Percentiles rank a stretch among this genome's conserved stretches.
phyloP scores from a whole-genome alignment of 176 grass and related monocot genomes.

The Phoenix roebelenii region DNA sequence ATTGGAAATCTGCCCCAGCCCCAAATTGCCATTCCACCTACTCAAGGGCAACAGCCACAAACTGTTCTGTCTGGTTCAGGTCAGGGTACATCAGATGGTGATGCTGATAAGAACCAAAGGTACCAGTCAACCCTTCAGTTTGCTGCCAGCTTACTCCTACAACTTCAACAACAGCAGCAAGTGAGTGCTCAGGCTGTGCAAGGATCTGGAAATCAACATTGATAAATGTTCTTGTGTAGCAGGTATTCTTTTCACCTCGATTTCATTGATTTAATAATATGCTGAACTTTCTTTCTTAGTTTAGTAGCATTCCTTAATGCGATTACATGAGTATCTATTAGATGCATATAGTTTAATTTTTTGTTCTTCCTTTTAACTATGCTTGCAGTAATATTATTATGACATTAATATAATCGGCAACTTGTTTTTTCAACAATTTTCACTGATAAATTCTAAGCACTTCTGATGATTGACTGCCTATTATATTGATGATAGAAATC shows the following conservation, averaged over 20 bases:
- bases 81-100: conserved; percentile 27
- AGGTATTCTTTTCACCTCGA: conserved; percentile 1
- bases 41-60: conserved; percentile 40
- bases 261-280: too few relatives aligned
- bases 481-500: too few relatives aligned
- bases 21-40: conserved; percentile 20
- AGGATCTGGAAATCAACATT: conserved; percentile 47
- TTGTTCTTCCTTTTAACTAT: too few relatives aligned
- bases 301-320: too few relatives aligned
- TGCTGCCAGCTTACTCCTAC: conserved; percentile 64
- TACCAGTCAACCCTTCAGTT: conserved; percentile 87
- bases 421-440: too few relatives aligned
- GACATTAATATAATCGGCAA: too few relatives aligned
- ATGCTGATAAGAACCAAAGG: conserved; percentile 81
- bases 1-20: conserved; percentile 25
- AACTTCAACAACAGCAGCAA: conserved; percentile 48
- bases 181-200: conserved; percentile 2
- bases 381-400: too few relatives aligned
- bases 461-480: too few relatives aligned
- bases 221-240: conserved; percentile 8
- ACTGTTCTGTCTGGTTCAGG: conserved; percentile 31
- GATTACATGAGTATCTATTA: too few relatives aligned
- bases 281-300: too few relatives aligned
- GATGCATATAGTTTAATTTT: too few relatives aligned
- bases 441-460: too few relatives aligned